phyloP scores from a whole-genome alignment of 306 rosid genomes.

The Vigna hirtella region DNA sequence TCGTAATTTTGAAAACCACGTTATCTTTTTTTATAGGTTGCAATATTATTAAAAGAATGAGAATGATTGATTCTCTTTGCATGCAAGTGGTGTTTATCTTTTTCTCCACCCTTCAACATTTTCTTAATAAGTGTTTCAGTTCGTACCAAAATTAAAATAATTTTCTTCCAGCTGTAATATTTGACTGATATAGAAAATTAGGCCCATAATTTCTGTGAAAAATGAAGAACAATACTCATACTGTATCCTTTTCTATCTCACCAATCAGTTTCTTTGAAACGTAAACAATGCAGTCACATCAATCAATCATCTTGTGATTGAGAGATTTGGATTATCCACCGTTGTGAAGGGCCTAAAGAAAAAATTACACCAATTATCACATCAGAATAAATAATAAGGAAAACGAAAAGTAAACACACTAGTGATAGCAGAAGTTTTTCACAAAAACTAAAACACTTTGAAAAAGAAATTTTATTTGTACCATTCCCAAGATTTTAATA shows the following conservation, averaged over 20 bases:
- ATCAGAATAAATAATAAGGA: not conserved
- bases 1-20: slow-evolving; percentile 6
- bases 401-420: not conserved
- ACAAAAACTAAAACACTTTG: not conserved
- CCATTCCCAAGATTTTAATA: not conserved
- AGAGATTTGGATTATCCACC: not conserved
- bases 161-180: slow-evolving; percentile 1
- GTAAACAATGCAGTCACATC: not conserved
- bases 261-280: not conserved
- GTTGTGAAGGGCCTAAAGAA: not conserved
- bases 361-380: not conserved
- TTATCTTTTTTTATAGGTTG: not conserved
- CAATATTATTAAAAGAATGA: slow-evolving; percentile 1
- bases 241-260: not conserved
- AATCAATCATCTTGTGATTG: not conserved
- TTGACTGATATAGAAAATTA: slow-evolving; percentile 16
- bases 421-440: not conserved
- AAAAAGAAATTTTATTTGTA: not conserved
- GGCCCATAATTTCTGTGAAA: not conserved
- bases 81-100: slow-evolving; percentile 13
- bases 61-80: not conserved
- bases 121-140: not conserved
- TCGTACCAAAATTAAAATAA: not conserved
- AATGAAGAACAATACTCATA: not conserved
- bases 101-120: not conserved